Conservation (phyloP, 1,139 yeast species). For the Debaryomyces singareniensis region DNA sequence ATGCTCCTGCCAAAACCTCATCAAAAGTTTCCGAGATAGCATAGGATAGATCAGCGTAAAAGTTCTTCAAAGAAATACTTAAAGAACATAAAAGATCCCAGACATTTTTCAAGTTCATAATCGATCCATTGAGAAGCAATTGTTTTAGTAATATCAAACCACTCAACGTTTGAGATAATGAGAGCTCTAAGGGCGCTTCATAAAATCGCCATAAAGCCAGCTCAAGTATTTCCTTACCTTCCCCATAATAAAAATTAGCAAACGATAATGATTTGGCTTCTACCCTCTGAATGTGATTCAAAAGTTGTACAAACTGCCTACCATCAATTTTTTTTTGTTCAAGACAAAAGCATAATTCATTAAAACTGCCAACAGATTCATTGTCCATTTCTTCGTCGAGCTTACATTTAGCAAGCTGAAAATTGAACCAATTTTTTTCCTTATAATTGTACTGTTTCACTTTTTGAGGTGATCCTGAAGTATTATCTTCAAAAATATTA, state of each 20-base stretch:
- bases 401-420: slow-evolving; percentile 24
- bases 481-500: slow-evolving; percentile 31
- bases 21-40: slow-evolving; percentile 25
- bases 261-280: slow-evolving; percentile 16
- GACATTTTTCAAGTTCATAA: slow-evolving; percentile 14
- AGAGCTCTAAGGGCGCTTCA: slow-evolving; percentile 4
- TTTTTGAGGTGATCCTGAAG: slow-evolving; percentile 25
- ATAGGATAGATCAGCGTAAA: slow-evolving; percentile 15
- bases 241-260: slow-evolving; percentile 16
- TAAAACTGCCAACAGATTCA: slow-evolving; percentile 13
- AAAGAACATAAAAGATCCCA: slow-evolving; percentile 19
- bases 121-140: slow-evolving; percentile 20
- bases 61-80: slow-evolving; percentile 11
- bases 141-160: slow-evolving; percentile 33
- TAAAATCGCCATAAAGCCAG: slow-evolving; percentile 24
- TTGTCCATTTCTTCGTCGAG: slow-evolving; percentile 6
- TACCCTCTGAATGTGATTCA: slow-evolving; percentile 19
- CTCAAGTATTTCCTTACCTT: slow-evolving; percentile 21
- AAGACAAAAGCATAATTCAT: slow-evolving; percentile 14
- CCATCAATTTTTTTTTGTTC: slow-evolving; percentile 7
- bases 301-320: slow-evolving; percentile 13
- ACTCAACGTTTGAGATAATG: slow-evolving; percentile 13
- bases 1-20: slow-evolving; percentile 24
- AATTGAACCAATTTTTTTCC: slow-evolving; percentile 38
- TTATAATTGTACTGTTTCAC: slow-evolving; percentile 24